These are phyloP conservation scores for Chalara sp. DNA, from an alignment of 2,329 filamentous ascomycete genomes.

Conservation along the genomic window DNA sequence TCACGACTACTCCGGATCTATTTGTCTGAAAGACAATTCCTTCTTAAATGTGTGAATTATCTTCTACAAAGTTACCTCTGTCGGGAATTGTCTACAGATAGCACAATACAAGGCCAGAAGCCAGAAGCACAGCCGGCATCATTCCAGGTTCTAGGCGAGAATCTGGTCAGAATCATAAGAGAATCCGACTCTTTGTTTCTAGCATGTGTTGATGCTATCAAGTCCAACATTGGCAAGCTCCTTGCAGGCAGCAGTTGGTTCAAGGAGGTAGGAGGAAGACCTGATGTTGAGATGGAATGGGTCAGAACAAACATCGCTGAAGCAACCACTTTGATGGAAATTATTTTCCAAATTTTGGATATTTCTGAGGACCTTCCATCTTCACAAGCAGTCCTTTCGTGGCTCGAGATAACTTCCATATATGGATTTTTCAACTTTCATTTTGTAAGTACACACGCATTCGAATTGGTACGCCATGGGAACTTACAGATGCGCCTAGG, in stretches of 20 bases:
- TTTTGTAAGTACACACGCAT: conserved; percentile 32
- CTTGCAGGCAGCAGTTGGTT: conserved; percentile 38
- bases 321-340: conserved; percentile 64
- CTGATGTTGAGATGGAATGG: conserved; percentile 53
- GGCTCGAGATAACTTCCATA: conserved; percentile 62
- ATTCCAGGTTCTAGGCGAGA: conserved; percentile 8
- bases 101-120: conserved; percentile 2
- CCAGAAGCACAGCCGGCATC: conserved; percentile 1
- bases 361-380: conserved; percentile 49
- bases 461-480: not conserved
- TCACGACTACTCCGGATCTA: conserved; percentile 66
- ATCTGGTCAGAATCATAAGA: conserved; percentile 2
- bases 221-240: conserved; percentile 40
- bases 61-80: conserved; percentile 27
- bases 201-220: conserved; percentile 40
- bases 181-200: conserved; percentile 12
- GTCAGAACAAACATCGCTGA: conserved; percentile 59
- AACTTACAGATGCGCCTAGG: conserved; percentile 4
- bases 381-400: conserved; percentile 53
- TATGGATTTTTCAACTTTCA: conserved; percentile 65
- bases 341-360: conserved; percentile 66
- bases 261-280: conserved; percentile 36
- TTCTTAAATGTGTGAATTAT: conserved; percentile 54
- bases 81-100: not conserved
- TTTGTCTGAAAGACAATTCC: conserved; percentile 62